Base-by-base conservation (phyloP, 2,329 filamentous ascomycete genomes). In the Whalleya microplaca region DNA sequence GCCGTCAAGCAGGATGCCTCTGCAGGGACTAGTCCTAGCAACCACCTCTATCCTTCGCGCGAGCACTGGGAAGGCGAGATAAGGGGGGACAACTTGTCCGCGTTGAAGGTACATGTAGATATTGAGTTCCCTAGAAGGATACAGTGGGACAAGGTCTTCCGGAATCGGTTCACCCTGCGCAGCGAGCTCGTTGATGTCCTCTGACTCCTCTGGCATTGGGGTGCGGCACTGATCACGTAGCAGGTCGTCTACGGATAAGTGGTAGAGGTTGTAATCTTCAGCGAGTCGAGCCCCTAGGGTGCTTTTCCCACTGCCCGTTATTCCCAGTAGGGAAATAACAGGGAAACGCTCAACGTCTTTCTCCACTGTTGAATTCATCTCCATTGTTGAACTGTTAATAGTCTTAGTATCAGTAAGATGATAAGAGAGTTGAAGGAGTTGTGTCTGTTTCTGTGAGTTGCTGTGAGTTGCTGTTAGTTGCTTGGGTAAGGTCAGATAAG, bases 241-340 rank as follows among this genome's bases (percentile, higher is more conserved):
- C 0, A 53, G 4, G n/a, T 59, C 58, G 3, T 41, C 45, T 16
- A 66, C 19, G 2, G 48, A 58, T 3, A 65, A 3, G 37, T 64
- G 43, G 20, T 59, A 56, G 3, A 66, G 49, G 2, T 42, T 18
- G 29, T 57, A 66, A 1, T 56, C 10, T 1, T 19, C 12, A 2
- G 61, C 59, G 2, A 65, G 56, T 18, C 5, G 51, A 8, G 23
- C 20, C 1, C 57, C 59, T 0, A 66, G 29, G 2, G 53, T 58
- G 4, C 29, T 21, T 44, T 64, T 66, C 1, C 62, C 61, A 14
- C 43, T 51, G 5, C 50, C 48, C 6, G 52, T 40, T 2, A 51
- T 32, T 21, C 62, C 64, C 16, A 55, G 40, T 8, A 66, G 2
- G 32, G 53, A 53, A 16, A 66, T 54, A 9, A 66, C 58, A 9